phyloP scores from a whole-genome alignment of 495 filamentous ascomycete species.

The Penicillium riverlandense region DNA sequence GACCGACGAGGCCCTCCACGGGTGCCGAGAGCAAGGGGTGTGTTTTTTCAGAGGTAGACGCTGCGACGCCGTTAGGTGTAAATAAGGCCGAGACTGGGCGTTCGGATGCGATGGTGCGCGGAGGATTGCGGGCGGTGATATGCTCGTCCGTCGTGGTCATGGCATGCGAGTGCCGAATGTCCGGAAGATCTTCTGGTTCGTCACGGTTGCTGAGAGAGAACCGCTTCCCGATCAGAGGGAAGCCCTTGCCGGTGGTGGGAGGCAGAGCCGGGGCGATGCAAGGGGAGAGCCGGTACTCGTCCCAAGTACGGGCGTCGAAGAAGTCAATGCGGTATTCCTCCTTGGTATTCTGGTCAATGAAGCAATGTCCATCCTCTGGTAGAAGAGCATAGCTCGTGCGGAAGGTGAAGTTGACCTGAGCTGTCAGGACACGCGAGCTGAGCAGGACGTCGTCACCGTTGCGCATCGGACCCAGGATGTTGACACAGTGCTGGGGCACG shows the following conservation, averaged over 20 bases:
- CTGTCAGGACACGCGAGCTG: slow-evolving; percentile 84
- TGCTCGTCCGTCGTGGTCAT: slow-evolving; percentile 5
- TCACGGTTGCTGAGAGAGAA: slow-evolving; percentile 23
- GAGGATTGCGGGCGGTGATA: not conserved
- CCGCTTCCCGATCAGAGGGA: slow-evolving; percentile 34
- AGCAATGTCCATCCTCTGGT: slow-evolving; percentile 83
- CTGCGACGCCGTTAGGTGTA: slow-evolving; percentile 8
- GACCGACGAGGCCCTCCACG: slow-evolving; percentile 34
- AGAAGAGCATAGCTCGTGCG: slow-evolving; percentile 80
- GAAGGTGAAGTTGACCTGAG: slow-evolving; percentile 90
- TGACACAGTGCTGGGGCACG: slow-evolving; percentile 77
- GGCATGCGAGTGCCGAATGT: not conserved
- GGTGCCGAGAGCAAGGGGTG: not conserved
- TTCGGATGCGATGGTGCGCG: not conserved
- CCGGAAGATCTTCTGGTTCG: slow-evolving; percentile 8
- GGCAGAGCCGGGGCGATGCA: slow-evolving; percentile 61
- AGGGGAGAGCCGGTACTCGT: slow-evolving; percentile 70
- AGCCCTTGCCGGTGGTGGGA: slow-evolving; percentile 16
- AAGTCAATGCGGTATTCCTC: slow-evolving; percentile 82
- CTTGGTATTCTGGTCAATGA: slow-evolving; percentile 73
- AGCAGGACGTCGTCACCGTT: slow-evolving; percentile 88
- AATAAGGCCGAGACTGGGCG: too few relatives aligned
- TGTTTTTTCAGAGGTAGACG: slow-evolving; percentile 6
- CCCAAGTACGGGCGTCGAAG: slow-evolving; percentile 73
- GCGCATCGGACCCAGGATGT: slow-evolving; percentile 82